Percentiles rank a stretch among this genome's conserved stretches.
Conservation (phyloP, 805 yeast genomes). For the Teunomyces funiuensis region DNA sequence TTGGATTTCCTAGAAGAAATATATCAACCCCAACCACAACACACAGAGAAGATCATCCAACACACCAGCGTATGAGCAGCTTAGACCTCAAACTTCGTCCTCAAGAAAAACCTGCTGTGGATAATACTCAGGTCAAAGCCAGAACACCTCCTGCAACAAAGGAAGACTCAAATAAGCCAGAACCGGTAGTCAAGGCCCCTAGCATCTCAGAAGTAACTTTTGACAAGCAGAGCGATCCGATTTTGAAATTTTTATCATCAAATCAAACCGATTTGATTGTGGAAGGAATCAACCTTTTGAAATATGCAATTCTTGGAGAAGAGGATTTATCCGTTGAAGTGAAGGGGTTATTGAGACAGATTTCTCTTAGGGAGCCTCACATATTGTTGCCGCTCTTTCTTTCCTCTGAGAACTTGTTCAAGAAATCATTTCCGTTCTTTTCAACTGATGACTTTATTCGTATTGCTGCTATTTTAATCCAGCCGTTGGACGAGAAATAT, state of each 20-base stretch:
- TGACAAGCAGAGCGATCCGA: conserved; percentile 32
- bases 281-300: conserved; percentile 39
- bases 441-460: conserved; percentile 36
- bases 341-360: conserved; percentile 19
- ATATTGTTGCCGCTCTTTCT: conserved; percentile 33
- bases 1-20: conserved; percentile 7
- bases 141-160: neutral
- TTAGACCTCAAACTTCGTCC: neutral
- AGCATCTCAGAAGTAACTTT: conserved; percentile 9
- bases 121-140: neutral
- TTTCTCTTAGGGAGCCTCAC: conserved; percentile 31
- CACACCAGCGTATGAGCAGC: neutral
- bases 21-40: neutral
- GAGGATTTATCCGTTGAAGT: conserved; percentile 32
- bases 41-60: neutral
- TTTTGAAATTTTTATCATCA: conserved; percentile 36
- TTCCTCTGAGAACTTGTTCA: conserved; percentile 23
- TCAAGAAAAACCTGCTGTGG: neutral
- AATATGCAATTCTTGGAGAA: conserved; percentile 36
- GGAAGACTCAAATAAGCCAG: neutral
- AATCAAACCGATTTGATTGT: conserved; percentile 24
- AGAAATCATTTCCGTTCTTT: conserved; percentile 26
- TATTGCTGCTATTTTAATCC: conserved; percentile 24
- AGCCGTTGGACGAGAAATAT: conserved; percentile 19
- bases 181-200: neutral